Conservation (phyloP, 192 early-diverging fungal species). For the Rhizoclosmatium sp. region DNA sequence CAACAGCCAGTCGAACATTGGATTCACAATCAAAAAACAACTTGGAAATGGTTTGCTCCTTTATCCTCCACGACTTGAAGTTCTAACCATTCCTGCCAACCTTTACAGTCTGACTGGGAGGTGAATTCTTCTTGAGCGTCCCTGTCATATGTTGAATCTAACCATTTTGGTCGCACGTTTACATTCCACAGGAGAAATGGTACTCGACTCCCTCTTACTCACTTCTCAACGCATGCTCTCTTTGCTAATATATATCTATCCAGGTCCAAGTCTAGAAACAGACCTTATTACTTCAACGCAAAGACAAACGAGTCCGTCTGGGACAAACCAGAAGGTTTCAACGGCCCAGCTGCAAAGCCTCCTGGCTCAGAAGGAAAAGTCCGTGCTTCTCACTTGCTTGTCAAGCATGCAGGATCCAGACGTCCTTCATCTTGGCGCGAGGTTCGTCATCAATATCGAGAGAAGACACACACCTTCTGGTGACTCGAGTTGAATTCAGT, state of each 20-base stretch:
- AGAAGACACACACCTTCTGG: too few species aligned
- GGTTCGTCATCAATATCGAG: constrained; percentile 45
- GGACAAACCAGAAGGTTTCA: constrained; percentile 49
- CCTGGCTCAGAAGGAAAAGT: constrained; percentile 43
- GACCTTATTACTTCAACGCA: constrained; percentile 57
- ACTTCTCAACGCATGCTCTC: background rate
- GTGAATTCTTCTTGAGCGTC: background rate
- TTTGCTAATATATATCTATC: background rate
- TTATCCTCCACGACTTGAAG: too few species aligned
- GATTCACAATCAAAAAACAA: background rate
- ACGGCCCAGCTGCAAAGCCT: constrained; percentile 24
- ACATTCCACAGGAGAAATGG: background rate
- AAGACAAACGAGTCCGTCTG: constrained; percentile 49
- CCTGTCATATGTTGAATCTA: background rate
- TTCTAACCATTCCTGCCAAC: too few species aligned
- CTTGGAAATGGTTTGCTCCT: background rate
- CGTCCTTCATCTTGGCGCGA: constrained; percentile 92
- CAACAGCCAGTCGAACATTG: background rate
- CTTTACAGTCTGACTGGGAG: constrained; percentile 3
- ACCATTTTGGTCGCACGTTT: too few species aligned
- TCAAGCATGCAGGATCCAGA: constrained; percentile 87
- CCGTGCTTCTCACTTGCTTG: constrained; percentile 88
- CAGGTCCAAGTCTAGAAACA: constrained; percentile 49
- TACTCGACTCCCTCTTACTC: background rate
- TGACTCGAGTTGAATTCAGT: too few species aligned